Evolutionary conservation across 225 moss, liverwort and hornwort species (phyloP).

Genomic region (Anthoceros angustus): DNA sequence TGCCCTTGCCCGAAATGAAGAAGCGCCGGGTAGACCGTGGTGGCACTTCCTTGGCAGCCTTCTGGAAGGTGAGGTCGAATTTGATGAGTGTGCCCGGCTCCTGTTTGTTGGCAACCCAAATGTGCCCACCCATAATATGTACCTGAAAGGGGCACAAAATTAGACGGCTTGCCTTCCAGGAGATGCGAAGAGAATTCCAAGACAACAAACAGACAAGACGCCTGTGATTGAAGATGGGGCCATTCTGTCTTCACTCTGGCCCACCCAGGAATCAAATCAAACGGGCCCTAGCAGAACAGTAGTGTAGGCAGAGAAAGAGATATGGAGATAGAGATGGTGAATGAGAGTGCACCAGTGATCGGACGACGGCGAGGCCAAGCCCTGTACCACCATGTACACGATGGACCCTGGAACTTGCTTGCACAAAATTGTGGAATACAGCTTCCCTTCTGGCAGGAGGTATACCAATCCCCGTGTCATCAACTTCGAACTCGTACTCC

Average conservation of each 20-base stretch:
- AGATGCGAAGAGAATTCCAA: not conserved
- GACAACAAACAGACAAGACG: not conserved
- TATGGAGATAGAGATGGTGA: not conserved
- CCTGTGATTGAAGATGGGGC: too few species aligned
- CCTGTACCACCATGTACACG: not conserved
- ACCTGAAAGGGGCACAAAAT: not conserved
- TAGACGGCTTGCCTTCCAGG: not conserved
- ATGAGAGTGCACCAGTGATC: not conserved
- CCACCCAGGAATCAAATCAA: not conserved
- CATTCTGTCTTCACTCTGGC: too few species aligned
- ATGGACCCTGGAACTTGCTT: not conserved
- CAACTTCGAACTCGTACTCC: not conserved
- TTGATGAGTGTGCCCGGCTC: not conserved
- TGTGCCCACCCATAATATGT: not conserved
- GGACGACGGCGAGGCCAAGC: not conserved
- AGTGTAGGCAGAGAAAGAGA: not conserved
- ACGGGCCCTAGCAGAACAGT: not conserved
- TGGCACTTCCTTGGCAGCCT: not conserved
- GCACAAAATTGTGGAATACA: constrained; percentile 3
- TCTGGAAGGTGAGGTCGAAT: not conserved
- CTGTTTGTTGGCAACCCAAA: constrained; percentile 1
- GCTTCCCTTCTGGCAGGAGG: constrained; percentile 3
- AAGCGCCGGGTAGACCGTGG: not conserved
- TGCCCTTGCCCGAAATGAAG: not conserved
- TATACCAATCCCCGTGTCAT: not conserved